Evolutionary conservation across 2,329 filamentous ascomycete genomes (phyloP), one percentile per base, ranked within the genome.

Genomic region (Huntiella abstrusa): DNA sequence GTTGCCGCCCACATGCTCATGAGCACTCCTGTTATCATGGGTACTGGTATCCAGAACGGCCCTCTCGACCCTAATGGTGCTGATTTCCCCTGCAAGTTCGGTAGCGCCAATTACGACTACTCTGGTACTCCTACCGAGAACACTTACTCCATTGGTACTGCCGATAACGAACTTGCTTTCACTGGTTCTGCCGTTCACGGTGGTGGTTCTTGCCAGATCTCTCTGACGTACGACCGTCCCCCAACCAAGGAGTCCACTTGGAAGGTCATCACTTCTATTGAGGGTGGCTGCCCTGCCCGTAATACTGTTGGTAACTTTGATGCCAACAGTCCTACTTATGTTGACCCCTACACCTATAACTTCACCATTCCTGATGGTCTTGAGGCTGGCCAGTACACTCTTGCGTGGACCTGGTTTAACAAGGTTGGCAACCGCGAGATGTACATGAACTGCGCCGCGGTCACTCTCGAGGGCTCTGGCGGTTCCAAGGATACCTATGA

Each of bases 341-440:
- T 51, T 0, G 64, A 69, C 34, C 69, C 75, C 0, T 69, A 69
- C 56, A 66, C 62, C 0, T 91, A 83, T 61, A 64, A 73, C 28
- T 93, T 79, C 63, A 71, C 64, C 0, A 75, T 95, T 4, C 88
- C 87, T 0, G 59, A 69, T 0, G 73, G 77, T 16, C 70, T 95
- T 41, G 74, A 78, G 6, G 65, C 77, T 1, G 91, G 88, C 3
- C 71, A 86, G 36, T 87, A 82, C 19, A 83, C 78, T 0, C 68
- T 96, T 4, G 84, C 84, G 0, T 96, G 87, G 86, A 85, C 85
- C 1, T 96, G 91, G 91, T 76, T 93, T 62, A 96, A 96, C 67
- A 81, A 80, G 50, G 57, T 93, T 7, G 91, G 91, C 2, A 94
- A 94, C 65, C 79, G 87, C 1, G 91, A 96, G 59, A 85, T 94